Percentiles rank a stretch among this genome's conserved stretches.
Evolutionary conservation across 768 basidiomycete genomes (phyloP).

Genomic region (Russula sp.): DNA sequence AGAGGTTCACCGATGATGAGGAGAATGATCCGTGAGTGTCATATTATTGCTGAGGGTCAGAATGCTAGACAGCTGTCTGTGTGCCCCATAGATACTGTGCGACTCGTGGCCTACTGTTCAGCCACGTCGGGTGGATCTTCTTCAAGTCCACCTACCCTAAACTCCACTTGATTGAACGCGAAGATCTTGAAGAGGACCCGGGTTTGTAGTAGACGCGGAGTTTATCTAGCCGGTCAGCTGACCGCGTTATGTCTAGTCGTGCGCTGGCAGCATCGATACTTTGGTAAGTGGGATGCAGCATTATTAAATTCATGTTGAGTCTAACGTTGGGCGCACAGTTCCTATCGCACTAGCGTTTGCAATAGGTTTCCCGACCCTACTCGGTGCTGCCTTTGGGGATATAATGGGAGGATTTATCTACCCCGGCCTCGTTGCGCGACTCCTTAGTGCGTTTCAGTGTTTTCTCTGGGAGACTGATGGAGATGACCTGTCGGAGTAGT

Average conservation of each 20-base stretch:
- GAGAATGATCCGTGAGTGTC: slow-evolving; percentile 53
- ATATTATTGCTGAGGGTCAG: background rate
- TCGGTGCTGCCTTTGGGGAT: slow-evolving; percentile 58
- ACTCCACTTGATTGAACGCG: slow-evolving; percentile 55
- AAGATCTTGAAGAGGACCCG: slow-evolving; percentile 61
- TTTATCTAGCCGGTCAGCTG: background rate
- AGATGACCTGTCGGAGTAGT: slow-evolving; percentile 31
- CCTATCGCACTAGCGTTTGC: slow-evolving; percentile 54
- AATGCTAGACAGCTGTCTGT: background rate
- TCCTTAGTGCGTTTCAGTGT: slow-evolving; percentile 41
- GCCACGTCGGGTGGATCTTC: slow-evolving; percentile 86
- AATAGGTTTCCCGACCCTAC: slow-evolving; percentile 45
- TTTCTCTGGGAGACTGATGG: background rate
- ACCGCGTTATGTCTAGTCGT: slow-evolving; percentile 44
- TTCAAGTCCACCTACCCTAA: slow-evolving; percentile 60
- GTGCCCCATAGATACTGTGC: slow-evolving; percentile 52
- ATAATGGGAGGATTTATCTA: slow-evolving; percentile 60
- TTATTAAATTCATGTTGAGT: background rate
- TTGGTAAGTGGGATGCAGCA: slow-evolving; percentile 33
- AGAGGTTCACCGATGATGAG: slow-evolving; percentile 68
- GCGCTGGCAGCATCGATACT: slow-evolving; percentile 61
- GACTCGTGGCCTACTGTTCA: slow-evolving; percentile 62
- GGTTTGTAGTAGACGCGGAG: slow-evolving; percentile 37
- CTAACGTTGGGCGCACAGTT: slow-evolving; percentile 33
- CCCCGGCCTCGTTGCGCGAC: slow-evolving; percentile 56